These are phyloP conservation scores for Fonsecaea erecta DNA, from an alignment of 2,329 filamentous ascomycete genomes.

Conservation along the genomic window DNA sequence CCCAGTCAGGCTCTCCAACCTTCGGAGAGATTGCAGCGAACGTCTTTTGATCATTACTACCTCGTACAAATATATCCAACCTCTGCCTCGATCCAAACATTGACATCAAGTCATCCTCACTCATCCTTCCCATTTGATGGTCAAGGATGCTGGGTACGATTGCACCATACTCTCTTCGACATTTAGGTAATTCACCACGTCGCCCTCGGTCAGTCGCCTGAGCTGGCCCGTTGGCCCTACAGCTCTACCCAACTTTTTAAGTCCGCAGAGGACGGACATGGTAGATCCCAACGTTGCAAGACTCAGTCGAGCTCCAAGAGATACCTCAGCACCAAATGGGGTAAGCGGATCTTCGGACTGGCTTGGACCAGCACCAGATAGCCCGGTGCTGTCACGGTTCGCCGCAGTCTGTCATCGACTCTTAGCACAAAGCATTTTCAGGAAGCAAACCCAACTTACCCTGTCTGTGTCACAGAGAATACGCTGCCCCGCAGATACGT, in stretches of 20 bases:
- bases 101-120: neutral
- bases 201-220: constrained; percentile 43
- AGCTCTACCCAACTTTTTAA: constrained; percentile 47
- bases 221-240: constrained; percentile 47
- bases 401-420: constrained; percentile 43
- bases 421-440: constrained; percentile 3
- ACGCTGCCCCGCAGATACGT: constrained; percentile 61
- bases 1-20: neutral
- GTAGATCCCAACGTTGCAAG: constrained; percentile 60
- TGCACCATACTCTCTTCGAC: constrained; percentile 42
- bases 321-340: constrained; percentile 55
- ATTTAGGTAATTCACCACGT: constrained; percentile 36
- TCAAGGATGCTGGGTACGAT: constrained; percentile 51
- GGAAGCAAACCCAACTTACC: constrained; percentile 43
- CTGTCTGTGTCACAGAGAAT: constrained; percentile 65
- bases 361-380: constrained; percentile 59
- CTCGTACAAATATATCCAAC: neutral
- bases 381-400: constrained; percentile 60
- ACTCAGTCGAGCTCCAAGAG: constrained; percentile 65
- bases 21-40: no score
- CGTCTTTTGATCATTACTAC: neutral
- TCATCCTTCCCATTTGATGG: constrained; percentile 48
- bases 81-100: neutral
- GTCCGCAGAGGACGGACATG: constrained; percentile 44
- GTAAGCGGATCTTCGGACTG: neutral